Evolutionary conservation across 2,329 filamentous ascomycete genomes (phyloP).

Genomic region (Coniosporium tulheliwenetii): DNA sequence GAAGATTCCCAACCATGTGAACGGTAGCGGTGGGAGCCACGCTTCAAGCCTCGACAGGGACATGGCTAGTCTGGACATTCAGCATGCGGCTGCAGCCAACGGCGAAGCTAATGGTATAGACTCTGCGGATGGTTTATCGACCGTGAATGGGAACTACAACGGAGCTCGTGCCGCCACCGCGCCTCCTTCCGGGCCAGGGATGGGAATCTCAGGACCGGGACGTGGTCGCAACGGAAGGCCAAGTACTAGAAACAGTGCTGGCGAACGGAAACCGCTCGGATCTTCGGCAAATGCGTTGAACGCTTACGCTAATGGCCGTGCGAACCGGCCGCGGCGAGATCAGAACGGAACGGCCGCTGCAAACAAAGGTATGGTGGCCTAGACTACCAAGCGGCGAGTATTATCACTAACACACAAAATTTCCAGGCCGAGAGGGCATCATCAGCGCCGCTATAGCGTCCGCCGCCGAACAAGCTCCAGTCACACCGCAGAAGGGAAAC

Average conservation of each 20-base stretch:
- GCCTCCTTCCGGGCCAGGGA: slow-evolving; percentile 31
- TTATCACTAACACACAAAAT: slow-evolving; percentile 16
- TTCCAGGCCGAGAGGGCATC: slow-evolving; percentile 48
- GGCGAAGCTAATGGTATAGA: too few relatives aligned
- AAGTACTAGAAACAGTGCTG: slow-evolving; percentile 17
- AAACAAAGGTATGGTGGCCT: slow-evolving; percentile 1
- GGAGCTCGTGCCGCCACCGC: slow-evolving; percentile 38
- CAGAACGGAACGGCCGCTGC: slow-evolving; percentile 3
- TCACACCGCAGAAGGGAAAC: slow-evolving; percentile 44
- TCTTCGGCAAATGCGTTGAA: slow-evolving; percentile 26
- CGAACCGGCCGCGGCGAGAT: slow-evolving; percentile 10
- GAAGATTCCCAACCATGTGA: slow-evolving; percentile 71
- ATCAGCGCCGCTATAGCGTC: slow-evolving; percentile 88
- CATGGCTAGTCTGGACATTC: slow-evolving; percentile 46
- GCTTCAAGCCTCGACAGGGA: slow-evolving; percentile 45
- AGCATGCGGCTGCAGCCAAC: too few relatives aligned
- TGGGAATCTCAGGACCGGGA: slow-evolving; percentile 70
- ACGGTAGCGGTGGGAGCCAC: slow-evolving; percentile 38
- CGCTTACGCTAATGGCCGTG: slow-evolving; percentile 23
- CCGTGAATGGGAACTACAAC: slow-evolving; percentile 30
- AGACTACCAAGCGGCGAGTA: too few relatives aligned
- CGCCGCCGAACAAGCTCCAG: slow-evolving; percentile 50
- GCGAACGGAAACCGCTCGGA: slow-evolving; percentile 26
- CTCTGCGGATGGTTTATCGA: slow-evolving; percentile 17
- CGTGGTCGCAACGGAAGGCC: slow-evolving; percentile 65